A percentile compares a stretch with the other conserved stretches of the same genome.
Conservation (phyloP, 495 filamentous ascomycete genomes). For the Aspergillus campestris region DNA sequence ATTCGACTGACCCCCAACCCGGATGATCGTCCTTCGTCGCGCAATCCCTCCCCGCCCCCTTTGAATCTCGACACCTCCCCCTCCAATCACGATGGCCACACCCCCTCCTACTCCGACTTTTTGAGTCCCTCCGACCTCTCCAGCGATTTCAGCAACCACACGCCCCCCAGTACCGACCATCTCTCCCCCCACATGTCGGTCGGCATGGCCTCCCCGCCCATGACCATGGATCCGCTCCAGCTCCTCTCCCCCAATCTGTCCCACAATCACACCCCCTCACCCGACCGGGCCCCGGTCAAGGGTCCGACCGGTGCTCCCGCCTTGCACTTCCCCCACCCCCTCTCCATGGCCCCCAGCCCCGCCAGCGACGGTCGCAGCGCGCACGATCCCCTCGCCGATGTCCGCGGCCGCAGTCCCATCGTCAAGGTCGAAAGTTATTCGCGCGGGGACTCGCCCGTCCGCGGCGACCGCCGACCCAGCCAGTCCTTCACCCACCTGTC, state of each 20-base stretch:
- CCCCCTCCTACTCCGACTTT: conserved; percentile 12
- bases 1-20: conserved; percentile 27
- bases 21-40: conserved; percentile 11
- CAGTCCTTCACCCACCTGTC: conserved; percentile 35
- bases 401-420: conserved; percentile 35
- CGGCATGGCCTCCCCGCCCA: conserved; percentile 6
- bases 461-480: conserved; percentile 21
- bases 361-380: conserved; percentile 12
- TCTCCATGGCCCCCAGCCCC: conserved; percentile 15
- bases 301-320: neutral
- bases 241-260: conserved; percentile 14
- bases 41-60: conserved; percentile 9
- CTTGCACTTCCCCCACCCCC: conserved; percentile 5
- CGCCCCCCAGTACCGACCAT: conserved; percentile 12
- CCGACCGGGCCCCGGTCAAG: conserved; percentile 4
- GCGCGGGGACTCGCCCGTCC: conserved; percentile 42
- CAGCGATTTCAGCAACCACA: conserved; percentile 14
- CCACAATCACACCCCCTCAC: conserved; percentile 12
- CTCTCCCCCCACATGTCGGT: conserved; percentile 1
- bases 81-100: conserved; percentile 3
- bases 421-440: conserved; percentile 37
- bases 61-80: conserved; percentile 1
- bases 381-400: conserved; percentile 12
- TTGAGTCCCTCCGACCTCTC: conserved; percentile 14
- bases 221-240: conserved; percentile 12